Evolutionary conservation across 106 monocot genomes (phyloP).

Genomic region (Dioscorea dumetorum): DNA sequence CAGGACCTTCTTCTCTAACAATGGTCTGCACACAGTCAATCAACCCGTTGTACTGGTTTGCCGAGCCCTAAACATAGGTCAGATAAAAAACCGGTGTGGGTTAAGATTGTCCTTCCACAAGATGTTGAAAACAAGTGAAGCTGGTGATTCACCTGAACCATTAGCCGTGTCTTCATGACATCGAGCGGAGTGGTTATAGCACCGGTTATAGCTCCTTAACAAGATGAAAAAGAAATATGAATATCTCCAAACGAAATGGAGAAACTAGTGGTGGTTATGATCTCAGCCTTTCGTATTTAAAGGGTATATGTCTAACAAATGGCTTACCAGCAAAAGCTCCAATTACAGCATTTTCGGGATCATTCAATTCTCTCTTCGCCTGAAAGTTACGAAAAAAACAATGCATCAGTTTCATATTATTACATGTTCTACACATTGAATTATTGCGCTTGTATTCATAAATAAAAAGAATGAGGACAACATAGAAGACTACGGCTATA

Average conservation of each 20-base stretch:
- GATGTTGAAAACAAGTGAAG: background rate
- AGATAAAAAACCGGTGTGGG: background rate
- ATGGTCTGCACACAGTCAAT: conserved; percentile 79
- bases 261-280: too few species aligned
- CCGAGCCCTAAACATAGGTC: conserved; percentile 42
- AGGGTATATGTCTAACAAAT: too few species aligned
- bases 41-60: conserved; percentile 69
- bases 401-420: too few species aligned
- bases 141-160: conserved; percentile 85
- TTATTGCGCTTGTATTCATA: background rate
- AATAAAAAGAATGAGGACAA: background rate
- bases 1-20: conserved; percentile 77
- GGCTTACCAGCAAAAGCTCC: conserved; percentile 87
- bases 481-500: background rate
- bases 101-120: background rate
- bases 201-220: conserved; percentile 85
- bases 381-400: conserved; percentile 15
- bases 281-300: too few species aligned
- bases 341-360: conserved; percentile 87
- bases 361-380: conserved; percentile 82
- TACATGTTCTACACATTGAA: too few species aligned
- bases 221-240: background rate
- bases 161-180: conserved; percentile 93
- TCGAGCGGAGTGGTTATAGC: conserved; percentile 94
- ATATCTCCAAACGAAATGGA: too few species aligned